A percentile compares a stretch with the other conserved stretches of the same genome.
phyloP scores from a whole-genome alignment of 2,329 filamentous ascomycete species.

The Xylariaceae sp. region DNA sequence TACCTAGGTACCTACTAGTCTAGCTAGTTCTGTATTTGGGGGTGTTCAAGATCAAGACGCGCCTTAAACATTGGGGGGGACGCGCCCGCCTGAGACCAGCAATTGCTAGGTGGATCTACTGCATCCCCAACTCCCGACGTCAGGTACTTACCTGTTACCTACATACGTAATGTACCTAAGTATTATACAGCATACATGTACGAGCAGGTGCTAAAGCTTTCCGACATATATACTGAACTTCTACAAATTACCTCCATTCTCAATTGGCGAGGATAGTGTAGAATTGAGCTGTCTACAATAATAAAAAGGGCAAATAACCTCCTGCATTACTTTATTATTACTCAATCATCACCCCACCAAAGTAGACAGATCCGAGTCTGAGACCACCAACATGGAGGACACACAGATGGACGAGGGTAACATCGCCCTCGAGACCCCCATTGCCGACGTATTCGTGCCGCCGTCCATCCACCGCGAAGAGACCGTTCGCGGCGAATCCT shows the following conservation, averaged over 20 bases:
- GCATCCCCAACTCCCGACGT: no score
- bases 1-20: no score
- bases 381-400: constrained; percentile 51
- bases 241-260: no score
- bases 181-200: no score
- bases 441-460: constrained; percentile 62
- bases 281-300: neutral
- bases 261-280: neutral
- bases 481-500: constrained; percentile 70
- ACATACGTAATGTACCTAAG: no score
- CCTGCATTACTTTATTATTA: neutral
- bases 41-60: constrained; percentile 27
- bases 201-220: no score
- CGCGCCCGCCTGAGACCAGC: constrained; percentile 31
- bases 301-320: neutral
- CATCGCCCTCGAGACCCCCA: constrained; percentile 45
- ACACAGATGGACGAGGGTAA: constrained; percentile 46
- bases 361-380: neutral
- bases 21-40: constrained; percentile 4
- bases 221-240: no score
- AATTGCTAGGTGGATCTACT: no score
- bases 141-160: no score
- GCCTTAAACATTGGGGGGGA: constrained; percentile 26
- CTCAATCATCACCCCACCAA: constrained; percentile 8
- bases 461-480: constrained; percentile 68